Base-by-base conservation (phyloP, 345 rosid species). In the Kandelia obovata region DNA sequence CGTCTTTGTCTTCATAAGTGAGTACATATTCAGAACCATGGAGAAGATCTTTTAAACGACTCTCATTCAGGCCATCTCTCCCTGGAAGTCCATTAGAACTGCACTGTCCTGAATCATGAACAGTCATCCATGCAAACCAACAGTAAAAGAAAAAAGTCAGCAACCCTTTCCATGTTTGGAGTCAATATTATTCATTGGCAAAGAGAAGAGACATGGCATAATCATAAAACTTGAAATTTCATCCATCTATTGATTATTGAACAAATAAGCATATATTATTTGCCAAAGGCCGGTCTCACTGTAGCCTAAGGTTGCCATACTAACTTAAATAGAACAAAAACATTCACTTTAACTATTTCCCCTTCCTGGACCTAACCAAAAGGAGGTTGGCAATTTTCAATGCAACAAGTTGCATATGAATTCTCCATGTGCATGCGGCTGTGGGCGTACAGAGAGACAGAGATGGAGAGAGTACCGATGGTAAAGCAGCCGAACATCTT, bases 401-500 rank as follows among this genome's bases (percentile, higher is more conserved):
- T 28, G 32, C 19, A 13, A 46, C 55, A 1, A 10, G n/a, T 53
- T 53, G 34, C 53, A 0, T 20, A 39, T 7, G 1, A 26, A 7
- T 5, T 34, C 49, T 39, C 13, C 13, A 2, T 34, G 16, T 17
- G 5, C 16, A 55, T 6, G 1, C 26, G 7, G 20, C 3, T 35
- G 10, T 10, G 0, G 47, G 11, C 47, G 58, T 5, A 68, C 30
- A 15, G 47, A 32, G 46, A 43, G 25, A 43, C 25, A 26, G 31
- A 20, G 32, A 28, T 0, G 11, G 37, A 21, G 52, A 67, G 59
- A 25, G 55, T 77, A 86, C 90, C 87, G 25, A 86, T 82, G 52
- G 84, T 82, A 64, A 86, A 84, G 76, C 86, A 82, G 77, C 87
- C 78, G 63, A 77, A 77, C 80, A 77, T 77, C 58, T 77, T 77